Percentiles rank a stretch among this genome's conserved stretches.
Evolutionary conservation across 164 flowering plant genomes (phyloP).

Genomic region (Kalanchoe fedtschenkoi): DNA sequence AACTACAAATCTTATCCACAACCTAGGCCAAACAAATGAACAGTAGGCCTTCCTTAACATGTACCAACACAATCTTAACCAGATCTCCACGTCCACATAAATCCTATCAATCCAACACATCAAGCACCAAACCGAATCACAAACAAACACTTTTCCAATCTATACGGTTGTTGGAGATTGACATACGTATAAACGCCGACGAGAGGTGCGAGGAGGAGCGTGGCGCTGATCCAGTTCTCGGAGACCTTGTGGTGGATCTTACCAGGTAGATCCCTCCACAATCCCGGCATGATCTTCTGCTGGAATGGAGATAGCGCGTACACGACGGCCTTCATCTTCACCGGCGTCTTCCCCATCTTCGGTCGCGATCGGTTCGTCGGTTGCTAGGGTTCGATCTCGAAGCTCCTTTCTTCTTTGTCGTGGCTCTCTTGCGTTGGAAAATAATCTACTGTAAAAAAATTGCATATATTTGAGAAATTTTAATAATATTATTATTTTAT

Average conservation of each 20-base stretch:
- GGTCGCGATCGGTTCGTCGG: background rate
- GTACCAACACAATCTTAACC: no score
- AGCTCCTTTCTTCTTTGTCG: background rate
- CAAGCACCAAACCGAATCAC: no score
- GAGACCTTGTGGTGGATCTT: conserved; percentile 65
- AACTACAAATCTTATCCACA: no score
- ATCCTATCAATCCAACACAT: no score
- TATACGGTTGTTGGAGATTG: conserved; percentile 4
- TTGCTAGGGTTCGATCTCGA: background rate
- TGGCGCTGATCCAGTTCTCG: conserved; percentile 68
- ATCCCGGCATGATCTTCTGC: conserved; percentile 71
- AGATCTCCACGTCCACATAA: no score
- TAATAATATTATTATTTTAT: no score
- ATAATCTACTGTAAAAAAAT: background rate
- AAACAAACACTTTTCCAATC: no score
- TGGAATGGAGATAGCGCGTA: conserved; percentile 72
- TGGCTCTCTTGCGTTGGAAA: background rate
- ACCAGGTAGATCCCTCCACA: conserved; percentile 55
- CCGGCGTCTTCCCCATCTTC: conserved; percentile 58
- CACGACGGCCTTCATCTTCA: conserved; percentile 58
- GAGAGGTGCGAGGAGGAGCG: conserved; percentile 50
- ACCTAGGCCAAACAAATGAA: no score
- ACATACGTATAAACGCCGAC: conserved; percentile 48
- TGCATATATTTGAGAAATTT: no score
- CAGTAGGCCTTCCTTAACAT: no score